Evolutionary conservation across 78 protist species (phyloP).

Genomic region (Dictyostelium brefeldianum): DNA sequence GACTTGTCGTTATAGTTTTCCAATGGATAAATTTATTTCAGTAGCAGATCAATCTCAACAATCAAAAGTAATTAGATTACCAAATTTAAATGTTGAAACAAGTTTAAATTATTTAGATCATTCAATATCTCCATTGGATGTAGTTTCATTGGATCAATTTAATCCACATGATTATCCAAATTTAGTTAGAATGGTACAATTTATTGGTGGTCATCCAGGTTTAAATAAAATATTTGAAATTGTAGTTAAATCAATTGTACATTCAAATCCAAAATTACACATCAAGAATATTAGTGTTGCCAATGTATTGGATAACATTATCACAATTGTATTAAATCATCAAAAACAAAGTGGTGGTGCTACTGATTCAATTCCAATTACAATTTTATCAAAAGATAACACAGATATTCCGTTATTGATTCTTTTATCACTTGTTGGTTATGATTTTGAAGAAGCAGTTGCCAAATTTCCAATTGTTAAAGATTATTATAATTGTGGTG

Average conservation of each 20-base stretch:
- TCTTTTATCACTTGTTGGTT: background rate
- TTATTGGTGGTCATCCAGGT: constrained; percentile 11
- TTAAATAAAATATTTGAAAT: background rate
- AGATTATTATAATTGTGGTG: background rate
- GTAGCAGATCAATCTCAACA: background rate
- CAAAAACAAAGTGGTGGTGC: background rate
- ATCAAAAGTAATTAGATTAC: background rate
- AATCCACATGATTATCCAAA: background rate
- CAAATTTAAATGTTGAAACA: background rate
- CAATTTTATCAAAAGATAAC: background rate
- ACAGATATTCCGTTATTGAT: constrained; percentile 4
- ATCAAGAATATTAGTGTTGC: background rate
- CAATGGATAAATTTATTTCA: background rate
- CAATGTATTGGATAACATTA: background rate
- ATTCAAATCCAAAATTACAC: background rate
- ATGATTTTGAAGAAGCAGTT: background rate
- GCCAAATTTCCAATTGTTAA: background rate
- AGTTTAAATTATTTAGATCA: background rate
- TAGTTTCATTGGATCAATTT: background rate
- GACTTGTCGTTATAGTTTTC: background rate
- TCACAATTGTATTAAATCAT: background rate
- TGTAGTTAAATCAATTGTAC: background rate
- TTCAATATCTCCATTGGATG: background rate
- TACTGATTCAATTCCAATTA: background rate
- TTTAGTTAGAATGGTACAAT: background rate